These are phyloP conservation scores for Tricholoma flavovirens DNA, from an alignment of 768 basidiomycete genomes.

Conservation along the genomic window DNA sequence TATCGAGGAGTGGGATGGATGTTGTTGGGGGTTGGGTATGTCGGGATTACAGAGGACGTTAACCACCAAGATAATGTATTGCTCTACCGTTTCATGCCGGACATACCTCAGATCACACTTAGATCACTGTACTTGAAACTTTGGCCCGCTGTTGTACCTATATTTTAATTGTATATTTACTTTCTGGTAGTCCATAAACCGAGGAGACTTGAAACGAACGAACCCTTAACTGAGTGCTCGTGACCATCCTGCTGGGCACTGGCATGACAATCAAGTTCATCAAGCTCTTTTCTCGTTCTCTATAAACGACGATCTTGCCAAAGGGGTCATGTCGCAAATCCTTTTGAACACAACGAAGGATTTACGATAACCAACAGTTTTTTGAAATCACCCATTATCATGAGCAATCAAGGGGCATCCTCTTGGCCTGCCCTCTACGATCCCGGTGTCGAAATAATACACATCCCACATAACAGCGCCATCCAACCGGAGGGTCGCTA, in stretches of 20 bases:
- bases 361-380: neutral
- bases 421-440: slow-evolving; percentile 49
- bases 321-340: neutral
- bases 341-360: neutral
- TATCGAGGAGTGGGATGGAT: slow-evolving; percentile 6
- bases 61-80: too few species aligned
- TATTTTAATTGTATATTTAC: too few species aligned
- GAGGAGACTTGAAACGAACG: too few species aligned
- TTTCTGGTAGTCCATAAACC: too few species aligned
- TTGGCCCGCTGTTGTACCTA: too few species aligned
- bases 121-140: too few species aligned
- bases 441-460: slow-evolving; percentile 43
- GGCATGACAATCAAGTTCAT: too few species aligned
- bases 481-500: slow-evolving; percentile 38
- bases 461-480: slow-evolving; percentile 34
- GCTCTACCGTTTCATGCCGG: too few species aligned
- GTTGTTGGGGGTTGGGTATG: neutral
- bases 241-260: too few species aligned
- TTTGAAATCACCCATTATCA: neutral
- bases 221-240: too few species aligned
- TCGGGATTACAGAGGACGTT: too few species aligned
- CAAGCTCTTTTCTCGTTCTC: neutral
- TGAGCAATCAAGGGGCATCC: neutral
- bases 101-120: too few species aligned
- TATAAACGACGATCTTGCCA: neutral